Conservation (phyloP, 176 grass and related monocot species). For the Phyllostachys edulis region DNA sequence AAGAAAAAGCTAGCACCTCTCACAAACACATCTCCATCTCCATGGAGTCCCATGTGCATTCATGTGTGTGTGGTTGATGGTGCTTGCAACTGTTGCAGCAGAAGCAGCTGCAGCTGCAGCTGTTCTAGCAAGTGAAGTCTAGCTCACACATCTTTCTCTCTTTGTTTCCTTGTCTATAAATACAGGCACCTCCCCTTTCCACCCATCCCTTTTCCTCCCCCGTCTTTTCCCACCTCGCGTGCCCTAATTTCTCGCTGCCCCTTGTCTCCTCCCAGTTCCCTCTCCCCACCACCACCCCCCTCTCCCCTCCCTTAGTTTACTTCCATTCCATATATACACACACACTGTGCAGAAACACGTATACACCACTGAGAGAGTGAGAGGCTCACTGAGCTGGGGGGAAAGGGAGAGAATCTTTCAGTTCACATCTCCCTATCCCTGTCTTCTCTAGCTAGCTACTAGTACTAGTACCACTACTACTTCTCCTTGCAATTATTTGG, state of each 20-base stretch:
- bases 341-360: background rate
- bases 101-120: background rate
- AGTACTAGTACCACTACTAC: background rate
- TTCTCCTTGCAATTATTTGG: background rate
- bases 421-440: slow-evolving; percentile 18
- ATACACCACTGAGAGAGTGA: background rate
- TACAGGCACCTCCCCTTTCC: slow-evolving; percentile 40
- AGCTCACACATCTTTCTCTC: background rate
- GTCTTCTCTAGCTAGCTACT: background rate
- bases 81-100: background rate
- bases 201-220: slow-evolving; percentile 27
- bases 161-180: slow-evolving; percentile 42
- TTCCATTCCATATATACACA: slow-evolving; percentile 14
- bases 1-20: background rate
- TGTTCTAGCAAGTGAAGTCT: background rate
- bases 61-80: background rate
- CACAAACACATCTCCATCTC: background rate
- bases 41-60: background rate
- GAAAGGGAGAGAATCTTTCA: slow-evolving; percentile 34
- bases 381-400: background rate
- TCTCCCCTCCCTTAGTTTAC: background rate
- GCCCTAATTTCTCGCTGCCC: slow-evolving; percentile 64
- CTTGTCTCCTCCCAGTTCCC: slow-evolving; percentile 23
- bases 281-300: background rate
- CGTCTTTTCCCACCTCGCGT: slow-evolving; percentile 47